Evolutionary conservation across 805 yeast genomes (phyloP).

Genomic region (Lachancea nothofagi): DNA sequence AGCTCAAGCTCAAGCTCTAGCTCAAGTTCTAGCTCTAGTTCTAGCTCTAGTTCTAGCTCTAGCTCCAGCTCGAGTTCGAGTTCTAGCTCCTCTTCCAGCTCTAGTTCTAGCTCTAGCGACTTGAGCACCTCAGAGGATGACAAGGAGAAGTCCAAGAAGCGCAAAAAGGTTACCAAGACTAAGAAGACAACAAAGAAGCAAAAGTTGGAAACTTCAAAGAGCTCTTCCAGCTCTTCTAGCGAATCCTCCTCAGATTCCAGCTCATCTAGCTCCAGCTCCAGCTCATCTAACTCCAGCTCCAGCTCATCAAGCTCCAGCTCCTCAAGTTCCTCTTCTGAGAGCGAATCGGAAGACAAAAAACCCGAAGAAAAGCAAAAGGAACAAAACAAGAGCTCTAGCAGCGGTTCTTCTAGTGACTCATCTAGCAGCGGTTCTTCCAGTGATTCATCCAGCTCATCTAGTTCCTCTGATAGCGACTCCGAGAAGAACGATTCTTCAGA

Average conservation of each 20-base stretch:
- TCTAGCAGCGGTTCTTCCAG: constrained; percentile 9
- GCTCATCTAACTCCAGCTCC: constrained; percentile 10
- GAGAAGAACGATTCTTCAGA: no score
- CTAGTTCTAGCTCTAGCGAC: constrained; percentile 14
- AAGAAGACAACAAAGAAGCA: not conserved
- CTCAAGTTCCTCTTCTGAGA: constrained; percentile 1
- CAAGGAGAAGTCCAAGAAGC: not conserved
- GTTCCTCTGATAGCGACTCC: no score
- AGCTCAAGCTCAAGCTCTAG: constrained; percentile 6
- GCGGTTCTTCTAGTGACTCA: constrained; percentile 6
- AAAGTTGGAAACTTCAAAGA: not conserved
- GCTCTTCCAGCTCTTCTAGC: constrained; percentile 4
- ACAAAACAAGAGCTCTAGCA: constrained; percentile 1
- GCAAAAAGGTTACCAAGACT: not conserved
- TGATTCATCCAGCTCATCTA: constrained; percentile 3
- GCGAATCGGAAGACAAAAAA: not conserved
- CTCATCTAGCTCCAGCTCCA: constrained; percentile 6
- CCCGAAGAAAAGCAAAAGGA: not conserved
- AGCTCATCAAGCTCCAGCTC: constrained; percentile 6
- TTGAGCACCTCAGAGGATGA: constrained; percentile 7
- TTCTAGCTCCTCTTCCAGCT: constrained; percentile 6
- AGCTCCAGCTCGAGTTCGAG: constrained; percentile 13
- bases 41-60: constrained; percentile 17
- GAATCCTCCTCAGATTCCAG: constrained; percentile 11
- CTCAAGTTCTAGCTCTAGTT: constrained; percentile 9